Base-by-base conservation (phyloP, 305 asterid genomes). In the Fraxinus dipetala region DNA sequence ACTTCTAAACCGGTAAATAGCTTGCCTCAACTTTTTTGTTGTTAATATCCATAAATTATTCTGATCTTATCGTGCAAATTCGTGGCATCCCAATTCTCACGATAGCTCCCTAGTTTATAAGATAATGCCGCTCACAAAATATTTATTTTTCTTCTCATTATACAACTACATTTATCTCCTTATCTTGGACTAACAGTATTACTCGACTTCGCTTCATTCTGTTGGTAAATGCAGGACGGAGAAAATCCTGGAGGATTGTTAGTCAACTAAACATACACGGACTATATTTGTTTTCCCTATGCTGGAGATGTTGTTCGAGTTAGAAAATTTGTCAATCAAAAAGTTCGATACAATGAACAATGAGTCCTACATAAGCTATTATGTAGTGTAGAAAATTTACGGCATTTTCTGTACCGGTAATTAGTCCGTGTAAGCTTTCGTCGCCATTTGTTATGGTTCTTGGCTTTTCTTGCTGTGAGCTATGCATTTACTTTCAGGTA, bases 1-100 rank as follows among this genome's bases (percentile, higher is more conserved):
- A 90, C 74, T 78, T 79, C 43, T 78, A n/a, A 65, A 70, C 67
- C 81, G 91, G 92, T 85, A 85, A 14, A 20, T 32, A 4, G 13
- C 79, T 79, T 51, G 20, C 69, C 51, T 78, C 7, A 2, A n/a
- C 6, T 5, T 54, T 61, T 34, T 5, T 70, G 14, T 31, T 2
- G 24, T 1, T 11, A 70, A 5, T 70, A 30, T 70, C 24, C 10
- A 13, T 70, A 5, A 31, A 5, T 16, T 72, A 31, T 32, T 32
- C 76, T n/a, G 13, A 72, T 6, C 26, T 69, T 32, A 6, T 72
- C 26, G 5, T 32, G 28, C 45, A 72, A 26, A 67, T 61, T 61
- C 5, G 16, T 8, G 70, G 31, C 31, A 61, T 61, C 18, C 40
- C 40, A 67, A 67, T 69, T 3, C n/a, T 30, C 20, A 28, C 6